phyloP scores from a whole-genome alignment of 2,329 filamentous ascomycete genomes.

The Colletotrichum sp. region DNA sequence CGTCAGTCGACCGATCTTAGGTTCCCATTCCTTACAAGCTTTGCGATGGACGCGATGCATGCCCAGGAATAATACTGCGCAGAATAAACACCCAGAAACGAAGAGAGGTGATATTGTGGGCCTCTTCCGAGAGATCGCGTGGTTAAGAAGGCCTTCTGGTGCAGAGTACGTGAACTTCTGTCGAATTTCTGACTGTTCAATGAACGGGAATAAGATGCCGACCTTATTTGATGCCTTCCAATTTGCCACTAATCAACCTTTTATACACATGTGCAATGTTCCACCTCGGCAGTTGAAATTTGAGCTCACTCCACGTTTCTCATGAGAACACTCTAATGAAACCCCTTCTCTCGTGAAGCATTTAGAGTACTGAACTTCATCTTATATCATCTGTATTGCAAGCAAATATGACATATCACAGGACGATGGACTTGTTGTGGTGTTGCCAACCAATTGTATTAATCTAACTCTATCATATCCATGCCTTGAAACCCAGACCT shows the following conservation, averaged over 20 bases:
- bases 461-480: neutral
- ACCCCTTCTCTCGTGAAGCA: neutral
- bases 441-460: neutral
- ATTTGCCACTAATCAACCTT: neutral
- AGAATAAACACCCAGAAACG: neutral
- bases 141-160: neutral
- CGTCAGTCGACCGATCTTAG: neutral
- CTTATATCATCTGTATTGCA: neutral
- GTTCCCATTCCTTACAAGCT: neutral
- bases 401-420: neutral
- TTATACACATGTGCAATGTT: neutral
- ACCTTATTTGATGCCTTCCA: neutral
- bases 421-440: neutral
- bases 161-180: neutral
- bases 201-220: fast-evolving
- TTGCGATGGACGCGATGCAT: neutral
- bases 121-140: neutral
- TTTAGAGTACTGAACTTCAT: neutral
- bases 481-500: neutral
- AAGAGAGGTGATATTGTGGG: neutral
- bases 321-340: neutral
- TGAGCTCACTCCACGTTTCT: neutral
- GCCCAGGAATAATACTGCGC: neutral
- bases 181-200: neutral
- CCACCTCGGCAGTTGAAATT: fast-evolving